Evolutionary conservation across 345 rosid species (phyloP).

Genomic region (Heritiera littoralis): DNA sequence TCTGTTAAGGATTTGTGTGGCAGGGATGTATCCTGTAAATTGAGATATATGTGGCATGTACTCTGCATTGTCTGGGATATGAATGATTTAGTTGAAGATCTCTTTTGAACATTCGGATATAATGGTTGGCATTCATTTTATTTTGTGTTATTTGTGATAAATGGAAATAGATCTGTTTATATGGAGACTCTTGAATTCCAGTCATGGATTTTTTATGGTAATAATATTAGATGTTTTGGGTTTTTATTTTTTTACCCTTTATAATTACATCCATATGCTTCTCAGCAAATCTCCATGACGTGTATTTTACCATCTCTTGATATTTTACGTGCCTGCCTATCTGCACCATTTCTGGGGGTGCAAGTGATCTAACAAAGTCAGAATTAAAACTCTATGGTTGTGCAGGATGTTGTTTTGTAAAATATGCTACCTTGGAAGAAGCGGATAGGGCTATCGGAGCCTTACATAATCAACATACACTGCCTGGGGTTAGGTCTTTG

Average conservation of each 20-base stretch:
- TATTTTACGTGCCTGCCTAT: constrained; percentile 13
- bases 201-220: constrained; percentile 25
- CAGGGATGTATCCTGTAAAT: not conserved
- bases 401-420: constrained; percentile 99
- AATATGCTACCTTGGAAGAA: constrained; percentile 86
- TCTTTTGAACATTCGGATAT: constrained; percentile 6
- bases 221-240: not conserved
- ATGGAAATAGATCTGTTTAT: constrained; percentile 17
- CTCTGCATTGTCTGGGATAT: not conserved
- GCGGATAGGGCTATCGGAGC: constrained; percentile 97
- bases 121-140: not conserved
- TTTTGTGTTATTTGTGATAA: constrained; percentile 6
- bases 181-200: constrained; percentile 17
- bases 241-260: not conserved
- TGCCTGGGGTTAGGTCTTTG: constrained; percentile 79
- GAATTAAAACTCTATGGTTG: constrained; percentile 41
- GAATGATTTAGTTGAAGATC: not conserved
- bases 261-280: not conserved
- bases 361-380: constrained; percentile 34
- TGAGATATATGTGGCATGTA: not conserved
- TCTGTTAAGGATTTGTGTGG: not conserved
- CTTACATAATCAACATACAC: constrained; percentile 85
- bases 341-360: constrained; percentile 21
- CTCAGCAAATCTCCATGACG: constrained; percentile 14
- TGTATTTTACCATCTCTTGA: too few species aligned